Evolutionary conservation across 2,329 filamentous ascomycete genomes (phyloP), one percentile per base, ranked within the genome.

Genomic region (Fusarium buxicola): DNA sequence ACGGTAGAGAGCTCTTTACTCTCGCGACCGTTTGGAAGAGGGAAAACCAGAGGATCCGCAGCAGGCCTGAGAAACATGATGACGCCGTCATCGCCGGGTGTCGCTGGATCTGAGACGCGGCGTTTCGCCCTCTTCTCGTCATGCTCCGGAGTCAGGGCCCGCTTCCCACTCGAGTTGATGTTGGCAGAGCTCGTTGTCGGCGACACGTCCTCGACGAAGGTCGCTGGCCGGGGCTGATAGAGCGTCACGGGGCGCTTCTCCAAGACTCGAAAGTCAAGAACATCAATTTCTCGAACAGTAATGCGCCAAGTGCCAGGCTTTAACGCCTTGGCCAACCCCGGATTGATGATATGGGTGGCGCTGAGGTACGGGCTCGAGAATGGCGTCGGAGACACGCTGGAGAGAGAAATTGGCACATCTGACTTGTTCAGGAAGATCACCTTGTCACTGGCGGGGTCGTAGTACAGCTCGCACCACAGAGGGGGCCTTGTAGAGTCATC

Each of bases 391-490:
- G 81, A 83, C 48, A 82, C 68, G 48, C 80, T 77, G 16, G 79
- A 77, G 27, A 87, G 75, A 21, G 75, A 75, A 50, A 87, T 81
- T 38, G 84, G 84, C 2, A 82, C 77, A 32, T 86, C 82, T 13
- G 84, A 86, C 55, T 78, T 79, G 72, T 86, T 87, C 47, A 81
- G 72, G 24, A 87, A 79, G 56, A 87, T 84, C 65, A 85, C 80
- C 70, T 83, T 82, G 70, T 87, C 84, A 73, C 84, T 86, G 60
- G 80, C 76, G 13, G 85, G 84, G 71, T 87, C 83, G 64, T 86
- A 87, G 66, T 86, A 87, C 31, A 87, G 75, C 71, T 86, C 84
- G 70, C 83, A 86, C 82, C 82, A 86, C n/a, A 87, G 66, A 5
- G 81, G 79, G 13, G 83, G 82, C 13, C 81, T 75, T 8, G 76